Conservation (phyloP, 2,329 filamentous ascomycete species). For the Orbilia javanica region DNA sequence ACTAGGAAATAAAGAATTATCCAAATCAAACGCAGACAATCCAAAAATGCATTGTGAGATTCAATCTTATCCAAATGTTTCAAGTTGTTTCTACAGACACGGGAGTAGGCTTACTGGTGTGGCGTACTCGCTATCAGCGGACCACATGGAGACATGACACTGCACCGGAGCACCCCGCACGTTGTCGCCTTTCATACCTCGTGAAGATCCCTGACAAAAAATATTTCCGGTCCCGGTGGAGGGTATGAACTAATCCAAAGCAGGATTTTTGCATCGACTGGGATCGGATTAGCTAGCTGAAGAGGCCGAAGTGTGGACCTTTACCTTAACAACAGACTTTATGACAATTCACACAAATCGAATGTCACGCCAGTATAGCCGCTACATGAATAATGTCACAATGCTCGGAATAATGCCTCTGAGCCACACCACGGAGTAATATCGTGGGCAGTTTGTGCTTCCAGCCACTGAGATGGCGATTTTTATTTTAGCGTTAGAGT, state of each 20-base stretch:
- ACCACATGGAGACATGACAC: not conserved
- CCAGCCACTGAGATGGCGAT: constrained; percentile 3
- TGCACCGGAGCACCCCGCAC: too few relatives aligned
- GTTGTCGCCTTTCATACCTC: not conserved
- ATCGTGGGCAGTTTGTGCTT: not conserved
- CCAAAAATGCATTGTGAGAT: not conserved
- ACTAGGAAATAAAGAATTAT: not conserved
- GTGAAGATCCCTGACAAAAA: constrained; percentile 34
- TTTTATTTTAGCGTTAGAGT: not conserved
- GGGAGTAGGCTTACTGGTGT: not conserved
- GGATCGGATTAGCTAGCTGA: constrained; percentile 44
- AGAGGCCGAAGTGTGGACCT: constrained; percentile 32
- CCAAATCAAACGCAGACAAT: constrained; percentile 3
- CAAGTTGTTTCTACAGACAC: not conserved
- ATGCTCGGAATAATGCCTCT: constrained; percentile 1
- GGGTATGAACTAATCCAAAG: constrained; percentile 23
- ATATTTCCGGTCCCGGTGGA: constrained; percentile 51
- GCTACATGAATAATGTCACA: not conserved
- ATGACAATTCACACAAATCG: constrained; percentile 22
- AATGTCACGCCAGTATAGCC: constrained; percentile 22
- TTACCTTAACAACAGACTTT: constrained; percentile 1
- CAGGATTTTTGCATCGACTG: constrained; percentile 21
- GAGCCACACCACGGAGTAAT: constrained; percentile 20
- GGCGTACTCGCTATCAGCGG: not conserved
- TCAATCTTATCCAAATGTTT: constrained; percentile 1